These are phyloP conservation scores for Myxozyma melibiosi DNA, from an alignment of 805 yeast species.

Conservation along the genomic window DNA sequence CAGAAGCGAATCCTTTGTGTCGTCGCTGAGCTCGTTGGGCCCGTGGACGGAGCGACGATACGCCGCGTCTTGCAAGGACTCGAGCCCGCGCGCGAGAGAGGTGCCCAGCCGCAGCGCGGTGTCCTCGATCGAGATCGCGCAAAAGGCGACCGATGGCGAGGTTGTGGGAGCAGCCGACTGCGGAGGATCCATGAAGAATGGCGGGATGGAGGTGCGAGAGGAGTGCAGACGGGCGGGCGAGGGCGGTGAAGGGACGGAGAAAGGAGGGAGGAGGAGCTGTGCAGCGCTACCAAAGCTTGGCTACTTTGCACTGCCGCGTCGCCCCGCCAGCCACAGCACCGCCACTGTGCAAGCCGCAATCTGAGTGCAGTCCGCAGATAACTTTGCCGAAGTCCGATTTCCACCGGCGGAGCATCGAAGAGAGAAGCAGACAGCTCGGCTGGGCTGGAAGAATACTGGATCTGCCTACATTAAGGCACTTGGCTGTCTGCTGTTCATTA, in stretches of 20 bases:
- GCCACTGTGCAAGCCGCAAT: neutral
- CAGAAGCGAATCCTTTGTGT: slow-evolving; percentile 68
- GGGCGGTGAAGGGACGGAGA: neutral
- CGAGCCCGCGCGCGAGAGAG: slow-evolving; percentile 60
- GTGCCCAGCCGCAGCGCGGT: slow-evolving; percentile 66
- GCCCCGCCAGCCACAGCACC: no score
- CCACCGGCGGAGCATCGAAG: no score
- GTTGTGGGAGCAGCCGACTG: slow-evolving; percentile 3
- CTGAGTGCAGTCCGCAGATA: no score
- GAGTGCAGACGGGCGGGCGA: neutral
- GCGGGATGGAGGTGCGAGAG: neutral
- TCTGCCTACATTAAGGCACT: no score
- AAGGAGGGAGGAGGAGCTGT: neutral
- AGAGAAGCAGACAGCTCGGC: no score
- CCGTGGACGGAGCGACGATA: slow-evolving; percentile 79
- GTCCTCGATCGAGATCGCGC: slow-evolving; percentile 65
- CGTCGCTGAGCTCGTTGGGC: slow-evolving; percentile 70
- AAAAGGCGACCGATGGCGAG: slow-evolving; percentile 66
- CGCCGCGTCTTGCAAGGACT: slow-evolving; percentile 67
- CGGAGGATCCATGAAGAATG: slow-evolving; percentile 8
- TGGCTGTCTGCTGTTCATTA: no score
- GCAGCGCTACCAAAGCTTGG: neutral
- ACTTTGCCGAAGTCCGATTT: no score
- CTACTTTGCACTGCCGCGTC: neutral
- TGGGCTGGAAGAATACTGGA: no score